These are phyloP conservation scores for Aethionema arabicum DNA, from an alignment of 345 rosid species.

Conservation along the genomic window DNA sequence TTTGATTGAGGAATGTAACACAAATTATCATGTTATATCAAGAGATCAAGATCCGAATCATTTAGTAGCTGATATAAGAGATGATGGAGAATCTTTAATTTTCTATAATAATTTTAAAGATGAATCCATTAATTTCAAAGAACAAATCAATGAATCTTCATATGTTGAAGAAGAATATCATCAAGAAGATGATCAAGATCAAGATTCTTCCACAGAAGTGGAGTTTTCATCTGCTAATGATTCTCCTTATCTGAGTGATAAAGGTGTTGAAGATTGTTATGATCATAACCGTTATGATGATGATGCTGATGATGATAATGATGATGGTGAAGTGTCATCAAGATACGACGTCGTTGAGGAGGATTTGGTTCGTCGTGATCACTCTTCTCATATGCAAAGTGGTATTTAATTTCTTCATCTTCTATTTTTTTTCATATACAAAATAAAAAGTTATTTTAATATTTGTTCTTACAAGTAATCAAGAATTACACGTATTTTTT, in stretches of 20 bases:
- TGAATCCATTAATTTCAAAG: slow-evolving; percentile 1
- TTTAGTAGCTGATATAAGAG: slow-evolving; percentile 63
- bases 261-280: slow-evolving; percentile 33
- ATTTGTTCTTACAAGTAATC: slow-evolving; percentile 24
- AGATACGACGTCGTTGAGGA: slow-evolving; percentile 36
- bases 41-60: slow-evolving; percentile 39
- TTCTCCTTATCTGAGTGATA: slow-evolving; percentile 44
- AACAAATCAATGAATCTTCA: slow-evolving; percentile 31
- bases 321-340: slow-evolving; percentile 24
- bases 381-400: slow-evolving; percentile 38
- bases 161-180: slow-evolving; percentile 24
- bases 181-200: slow-evolving; percentile 36
- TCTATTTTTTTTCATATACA: slow-evolving; percentile 21
- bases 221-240: slow-evolving; percentile 46
- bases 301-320: slow-evolving; percentile 24
- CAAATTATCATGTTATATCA: slow-evolving; percentile 43
- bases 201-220: slow-evolving; percentile 36
- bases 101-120: slow-evolving; percentile 34
- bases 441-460: slow-evolving; percentile 18
- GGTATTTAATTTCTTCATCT: slow-evolving; percentile 23
- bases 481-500: slow-evolving; percentile 5
- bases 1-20: slow-evolving; percentile 27
- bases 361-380: slow-evolving; percentile 42
- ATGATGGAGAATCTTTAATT: slow-evolving; percentile 58
- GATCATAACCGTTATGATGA: slow-evolving; percentile 20